Conservation (phyloP, 805 yeast genomes). For the Lipomyces sp. region DNA sequence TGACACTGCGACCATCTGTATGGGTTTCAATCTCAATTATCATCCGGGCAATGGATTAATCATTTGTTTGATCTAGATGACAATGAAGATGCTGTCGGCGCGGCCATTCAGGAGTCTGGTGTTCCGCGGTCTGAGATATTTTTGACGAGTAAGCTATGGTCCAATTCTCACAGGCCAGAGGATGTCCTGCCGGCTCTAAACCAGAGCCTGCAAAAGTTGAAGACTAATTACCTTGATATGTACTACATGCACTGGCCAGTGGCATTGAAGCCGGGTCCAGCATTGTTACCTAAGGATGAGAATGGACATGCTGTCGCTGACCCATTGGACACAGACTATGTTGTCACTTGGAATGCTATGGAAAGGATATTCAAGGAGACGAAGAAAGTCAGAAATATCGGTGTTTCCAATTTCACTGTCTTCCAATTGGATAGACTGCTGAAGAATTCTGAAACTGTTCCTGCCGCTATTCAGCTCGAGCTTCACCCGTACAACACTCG, state of each 20-base stretch:
- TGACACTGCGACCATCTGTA: conserved; percentile 64
- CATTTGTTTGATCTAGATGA: conserved; percentile 46
- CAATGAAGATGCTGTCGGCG: conserved; percentile 57
- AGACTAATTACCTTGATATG: conserved; percentile 76
- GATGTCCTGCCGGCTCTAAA: conserved; percentile 59
- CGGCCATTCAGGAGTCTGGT: conserved; percentile 20
- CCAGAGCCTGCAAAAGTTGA: conserved; percentile 62
- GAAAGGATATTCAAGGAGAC: conserved; percentile 59
- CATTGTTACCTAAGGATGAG: conserved; percentile 45
- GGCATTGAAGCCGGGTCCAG: conserved; percentile 48
- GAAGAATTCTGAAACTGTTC: conserved; percentile 57
- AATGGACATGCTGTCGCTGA: conserved; percentile 49
- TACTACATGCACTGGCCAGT: conserved; percentile 85
- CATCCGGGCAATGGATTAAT: background rate
- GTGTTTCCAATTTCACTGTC: conserved; percentile 73
- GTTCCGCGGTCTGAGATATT: conserved; percentile 18
- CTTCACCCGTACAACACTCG: conserved; percentile 74
- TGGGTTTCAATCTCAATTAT: background rate
- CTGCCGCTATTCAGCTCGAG: conserved; percentile 77
- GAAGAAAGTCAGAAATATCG: conserved; percentile 67
- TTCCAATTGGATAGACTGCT: conserved; percentile 58
- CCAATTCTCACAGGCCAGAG: conserved; percentile 44
- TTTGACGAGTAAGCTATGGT: conserved; percentile 39
- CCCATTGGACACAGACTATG: conserved; percentile 45
- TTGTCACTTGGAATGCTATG: conserved; percentile 66